Base-by-base conservation (phyloP, 2,329 filamentous ascomycete species). In the Tothia fuscella region DNA sequence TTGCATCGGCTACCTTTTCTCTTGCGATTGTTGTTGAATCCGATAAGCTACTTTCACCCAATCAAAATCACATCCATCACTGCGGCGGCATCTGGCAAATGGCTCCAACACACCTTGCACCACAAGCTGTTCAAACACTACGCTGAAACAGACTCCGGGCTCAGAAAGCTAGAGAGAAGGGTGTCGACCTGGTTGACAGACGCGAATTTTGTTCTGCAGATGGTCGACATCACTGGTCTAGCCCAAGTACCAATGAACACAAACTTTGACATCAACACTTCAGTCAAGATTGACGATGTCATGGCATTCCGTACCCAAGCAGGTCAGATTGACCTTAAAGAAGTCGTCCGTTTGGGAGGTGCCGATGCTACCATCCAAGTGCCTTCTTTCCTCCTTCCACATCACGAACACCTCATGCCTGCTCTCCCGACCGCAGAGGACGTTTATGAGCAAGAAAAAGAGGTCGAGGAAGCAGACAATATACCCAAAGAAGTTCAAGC, bases 391-490 rank as follows among this genome's bases (percentile, higher is more conserved):
- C 52, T 74, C 2, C 58, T 74, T 5, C 71, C 71, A 5, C 70
- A 71, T 47, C 71, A 74, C 48, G 70, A 73, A 44, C 70, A 73
- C 49, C 53, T 73, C 4, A 50, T 72, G 10, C 70, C 70, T 5
- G 45, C 55, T 0, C 51, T 53, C 14, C 61, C 64, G 1, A 63
- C 62, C 3, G n/a, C 44, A 2, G 44, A 57, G 22, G 54, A 59
- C 16, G 47, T 56, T 32, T 22, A 54, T 33, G 51, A 59, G 12
- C 51, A 62, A 6, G 55, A 63, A 34, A 51, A 58, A 4, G 55
- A 61, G 13, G 56, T 68, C 7, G 53, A 60, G 4, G 52, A 66
- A 24, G 59, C 64, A 2, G 62, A 68, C 32, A 64, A 65, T 5
- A 56, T 57, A 5, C 67, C 67, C 0, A 61, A 68, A 31, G 56